Evolutionary conservation across 805 yeast species (phyloP).

Genomic region (Zygosaccharomyces gambellarensis): DNA sequence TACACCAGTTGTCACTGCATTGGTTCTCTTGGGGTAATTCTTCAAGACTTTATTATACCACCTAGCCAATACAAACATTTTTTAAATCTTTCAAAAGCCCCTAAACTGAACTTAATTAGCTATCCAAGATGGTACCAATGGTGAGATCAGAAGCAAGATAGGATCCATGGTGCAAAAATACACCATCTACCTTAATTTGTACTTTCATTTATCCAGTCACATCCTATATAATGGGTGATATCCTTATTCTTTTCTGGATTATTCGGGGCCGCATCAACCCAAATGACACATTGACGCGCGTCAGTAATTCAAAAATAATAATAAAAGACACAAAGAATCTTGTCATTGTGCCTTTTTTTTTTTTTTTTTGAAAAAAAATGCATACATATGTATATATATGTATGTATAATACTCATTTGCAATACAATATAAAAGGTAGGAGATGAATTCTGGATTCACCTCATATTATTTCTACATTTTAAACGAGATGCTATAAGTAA

Average conservation of each 20-base stretch:
- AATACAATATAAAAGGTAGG: neutral
- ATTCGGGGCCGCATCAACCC: neutral
- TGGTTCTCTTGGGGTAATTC: slow-evolving; percentile 48
- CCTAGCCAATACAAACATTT: slow-evolving; percentile 17
- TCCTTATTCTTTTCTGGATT: neutral
- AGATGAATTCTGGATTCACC: no score
- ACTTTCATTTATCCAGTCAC: no score
- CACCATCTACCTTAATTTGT: no score
- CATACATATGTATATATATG: no score
- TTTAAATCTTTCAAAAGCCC: neutral
- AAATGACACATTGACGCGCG: neutral
- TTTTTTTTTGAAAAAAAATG: no score
- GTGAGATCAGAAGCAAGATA: no score
- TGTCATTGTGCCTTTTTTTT: neutral
- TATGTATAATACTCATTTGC: neutral
- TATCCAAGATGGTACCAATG: neutral
- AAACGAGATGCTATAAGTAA: neutral
- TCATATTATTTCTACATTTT: no score
- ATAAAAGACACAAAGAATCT: neutral
- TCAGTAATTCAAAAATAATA: neutral
- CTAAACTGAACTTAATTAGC: neutral
- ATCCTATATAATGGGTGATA: neutral
- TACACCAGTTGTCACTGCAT: slow-evolving; percentile 51
- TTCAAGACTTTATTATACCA: slow-evolving; percentile 29
- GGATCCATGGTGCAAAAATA: no score